Evolutionary conservation across 208 protist genomes (phyloP).

Genomic region (Trypanosoma melophagium): DNA sequence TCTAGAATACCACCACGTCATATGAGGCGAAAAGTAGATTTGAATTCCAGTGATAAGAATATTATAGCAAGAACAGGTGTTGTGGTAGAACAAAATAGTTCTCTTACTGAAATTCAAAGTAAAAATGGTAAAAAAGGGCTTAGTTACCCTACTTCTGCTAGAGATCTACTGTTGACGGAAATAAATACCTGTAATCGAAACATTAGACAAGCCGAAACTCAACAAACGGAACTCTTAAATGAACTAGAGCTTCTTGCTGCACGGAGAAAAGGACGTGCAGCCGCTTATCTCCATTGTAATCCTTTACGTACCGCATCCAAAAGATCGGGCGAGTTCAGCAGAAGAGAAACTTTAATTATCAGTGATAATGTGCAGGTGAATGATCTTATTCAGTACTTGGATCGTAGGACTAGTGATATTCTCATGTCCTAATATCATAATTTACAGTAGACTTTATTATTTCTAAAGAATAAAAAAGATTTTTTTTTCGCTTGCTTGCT

Average conservation of each 20-base stretch:
- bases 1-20: constrained; percentile 2
- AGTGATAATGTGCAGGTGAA: neutral
- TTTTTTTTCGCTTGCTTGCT: neutral
- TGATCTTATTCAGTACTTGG: constrained; percentile 10
- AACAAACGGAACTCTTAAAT: constrained; percentile 12
- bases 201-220: constrained; percentile 13
- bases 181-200: constrained; percentile 14
- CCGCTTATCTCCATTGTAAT: too few species aligned
- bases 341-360: constrained; percentile 1
- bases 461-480: too few species aligned
- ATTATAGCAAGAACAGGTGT: neutral
- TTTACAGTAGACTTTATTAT: too few species aligned
- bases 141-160: neutral
- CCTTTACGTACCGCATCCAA: too few species aligned
- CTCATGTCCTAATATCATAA: too few species aligned
- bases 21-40: neutral
- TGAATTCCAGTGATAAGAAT: neutral
- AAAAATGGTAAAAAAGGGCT: too few species aligned
- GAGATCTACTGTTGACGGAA: constrained; percentile 6
- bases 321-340: too few species aligned
- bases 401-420: constrained; percentile 11
- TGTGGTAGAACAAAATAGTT: neutral
- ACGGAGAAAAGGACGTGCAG: constrained; percentile 13
- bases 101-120: too few species aligned
- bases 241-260: constrained; percentile 19